These are phyloP conservation scores for Clonostachys solani DNA, from an alignment of 2,329 filamentous ascomycete genomes.

Conservation along the genomic window DNA sequence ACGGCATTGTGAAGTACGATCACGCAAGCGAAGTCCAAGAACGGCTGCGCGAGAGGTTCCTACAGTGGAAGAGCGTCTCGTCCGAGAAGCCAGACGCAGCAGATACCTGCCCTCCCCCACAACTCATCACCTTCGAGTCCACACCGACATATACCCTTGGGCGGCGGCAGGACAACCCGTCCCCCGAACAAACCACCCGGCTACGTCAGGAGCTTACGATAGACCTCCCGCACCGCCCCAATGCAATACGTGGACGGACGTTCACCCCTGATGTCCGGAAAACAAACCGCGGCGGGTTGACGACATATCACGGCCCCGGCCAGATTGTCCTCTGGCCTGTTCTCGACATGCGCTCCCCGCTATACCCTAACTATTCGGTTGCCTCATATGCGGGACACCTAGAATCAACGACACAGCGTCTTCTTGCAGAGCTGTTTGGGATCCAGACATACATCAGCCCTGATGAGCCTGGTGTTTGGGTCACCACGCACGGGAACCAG, in stretches of 20 bases:
- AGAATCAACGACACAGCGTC: constrained; percentile 69
- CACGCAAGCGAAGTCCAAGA: constrained; percentile 20
- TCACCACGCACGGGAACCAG: constrained; percentile 22
- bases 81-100: background rate
- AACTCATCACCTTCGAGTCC: constrained; percentile 78
- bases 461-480: constrained; percentile 86
- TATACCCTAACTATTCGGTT: constrained; percentile 59
- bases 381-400: constrained; percentile 74
- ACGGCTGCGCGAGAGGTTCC: constrained; percentile 1
- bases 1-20: constrained; percentile 20
- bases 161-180: constrained; percentile 63
- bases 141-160: constrained; percentile 86
- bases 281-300: constrained; percentile 81
- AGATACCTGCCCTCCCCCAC: constrained; percentile 52
- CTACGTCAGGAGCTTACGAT: constrained; percentile 36
- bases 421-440: constrained; percentile 51
- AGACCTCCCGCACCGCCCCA: constrained; percentile 7
- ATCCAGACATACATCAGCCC: constrained; percentile 56
- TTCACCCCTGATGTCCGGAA: constrained; percentile 58
- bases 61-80: constrained; percentile 12
- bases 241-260: constrained; percentile 17
- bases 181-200: constrained; percentile 34
- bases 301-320: constrained; percentile 92
- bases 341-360: constrained; percentile 64
- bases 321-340: constrained; percentile 92